Percentiles rank a stretch among this genome's conserved stretches.
phyloP scores from a whole-genome alignment of 495 filamentous ascomycete species.

The Penicillium dipodomyicola region DNA sequence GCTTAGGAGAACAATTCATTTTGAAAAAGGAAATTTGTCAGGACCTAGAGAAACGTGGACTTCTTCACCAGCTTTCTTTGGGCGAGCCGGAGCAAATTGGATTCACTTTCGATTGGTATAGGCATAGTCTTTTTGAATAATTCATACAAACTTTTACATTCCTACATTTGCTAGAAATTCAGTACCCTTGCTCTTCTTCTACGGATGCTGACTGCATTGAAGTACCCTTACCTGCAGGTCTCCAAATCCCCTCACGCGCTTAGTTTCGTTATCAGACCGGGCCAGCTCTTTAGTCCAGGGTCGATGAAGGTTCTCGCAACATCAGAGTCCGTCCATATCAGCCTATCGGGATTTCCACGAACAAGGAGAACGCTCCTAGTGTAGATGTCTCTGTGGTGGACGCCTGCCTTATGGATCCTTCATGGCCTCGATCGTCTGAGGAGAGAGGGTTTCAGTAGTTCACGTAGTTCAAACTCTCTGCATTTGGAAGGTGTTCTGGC shows the following conservation, averaged over 20 bases:
- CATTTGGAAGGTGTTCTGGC: constrained; percentile 21
- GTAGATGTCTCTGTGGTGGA: constrained; percentile 27
- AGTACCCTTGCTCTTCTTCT: no score
- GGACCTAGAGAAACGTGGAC: no score
- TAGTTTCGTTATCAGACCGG: constrained; percentile 19
- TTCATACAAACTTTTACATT: no score
- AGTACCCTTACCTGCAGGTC: no score
- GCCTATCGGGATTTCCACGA: constrained; percentile 8
- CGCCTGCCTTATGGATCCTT: not conserved
- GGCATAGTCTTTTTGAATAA: no score
- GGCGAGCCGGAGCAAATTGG: no score
- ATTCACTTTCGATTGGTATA: no score
- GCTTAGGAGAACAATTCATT: no score
- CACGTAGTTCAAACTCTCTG: constrained; percentile 24
- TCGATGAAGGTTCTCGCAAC: constrained; percentile 24
- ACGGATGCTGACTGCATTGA: no score
- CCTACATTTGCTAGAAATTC: no score
- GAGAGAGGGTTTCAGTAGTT: constrained; percentile 27
- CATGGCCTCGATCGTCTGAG: constrained; percentile 19
- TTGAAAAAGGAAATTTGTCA: no score
- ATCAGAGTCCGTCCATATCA: constrained; percentile 33
- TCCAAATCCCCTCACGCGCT: constrained; percentile 5
- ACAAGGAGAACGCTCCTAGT: constrained; percentile 27
- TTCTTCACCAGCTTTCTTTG: no score
- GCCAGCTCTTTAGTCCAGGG: constrained; percentile 12